phyloP scores from a whole-genome alignment of 2,329 filamentous ascomycete genomes.

The Didymella pinodella region DNA sequence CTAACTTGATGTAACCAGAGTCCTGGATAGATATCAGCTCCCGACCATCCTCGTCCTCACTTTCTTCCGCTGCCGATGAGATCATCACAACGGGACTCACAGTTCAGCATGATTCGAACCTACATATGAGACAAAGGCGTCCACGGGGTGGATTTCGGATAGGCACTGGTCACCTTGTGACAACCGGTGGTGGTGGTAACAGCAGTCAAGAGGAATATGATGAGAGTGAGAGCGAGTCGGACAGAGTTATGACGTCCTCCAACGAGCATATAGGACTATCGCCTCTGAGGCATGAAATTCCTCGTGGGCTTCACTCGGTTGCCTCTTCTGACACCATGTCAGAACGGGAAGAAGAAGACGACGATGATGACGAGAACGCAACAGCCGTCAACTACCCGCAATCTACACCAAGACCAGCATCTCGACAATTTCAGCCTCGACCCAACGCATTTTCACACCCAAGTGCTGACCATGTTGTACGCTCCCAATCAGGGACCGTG shows the following conservation, averaged over 20 bases:
- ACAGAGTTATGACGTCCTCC: conserved; percentile 71
- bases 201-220: conserved; percentile 96
- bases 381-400: conserved; percentile 76
- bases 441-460: conserved; percentile 93
- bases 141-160: conserved; percentile 48
- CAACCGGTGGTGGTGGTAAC: conserved; percentile 61
- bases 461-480: conserved; percentile 57
- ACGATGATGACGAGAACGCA: conserved; percentile 71
- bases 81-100: conserved; percentile 88
- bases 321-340: conserved; percentile 51
- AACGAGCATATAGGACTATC: conserved; percentile 63
- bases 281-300: conserved; percentile 44
- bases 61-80: conserved; percentile 84
- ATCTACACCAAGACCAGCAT: conserved; percentile 59
- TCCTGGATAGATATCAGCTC: conserved; percentile 97
- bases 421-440: conserved; percentile 77
- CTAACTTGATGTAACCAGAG: conserved; percentile 64
- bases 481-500: conserved; percentile 56
- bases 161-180: conserved; percentile 52
- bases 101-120: conserved; percentile 71
- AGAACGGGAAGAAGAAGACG: conserved; percentile 47
- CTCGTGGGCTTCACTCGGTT: conserved; percentile 40
- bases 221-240: conserved; percentile 90
- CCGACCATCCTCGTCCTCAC: conserved; percentile 89
- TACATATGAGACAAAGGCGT: conserved; percentile 65